Percentiles rank a stretch among this genome's conserved stretches.
These are phyloP conservation scores for Didymella segeticola DNA, from an alignment of 2,329 filamentous ascomycete species.

Conservation along the genomic window DNA sequence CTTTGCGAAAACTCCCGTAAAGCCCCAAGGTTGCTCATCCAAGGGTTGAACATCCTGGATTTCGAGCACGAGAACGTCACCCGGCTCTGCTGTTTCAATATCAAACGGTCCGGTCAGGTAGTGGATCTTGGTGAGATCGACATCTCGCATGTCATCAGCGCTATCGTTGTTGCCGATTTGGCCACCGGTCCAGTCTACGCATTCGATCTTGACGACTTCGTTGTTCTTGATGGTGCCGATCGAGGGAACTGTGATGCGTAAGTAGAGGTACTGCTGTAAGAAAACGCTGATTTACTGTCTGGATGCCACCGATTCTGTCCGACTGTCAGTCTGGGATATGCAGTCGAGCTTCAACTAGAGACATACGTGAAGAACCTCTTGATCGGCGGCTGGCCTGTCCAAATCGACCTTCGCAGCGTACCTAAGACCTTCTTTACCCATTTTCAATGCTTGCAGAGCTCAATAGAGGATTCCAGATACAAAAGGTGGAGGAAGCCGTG, in stretches of 20 bases:
- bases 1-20: constrained; percentile 81
- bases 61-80: constrained; percentile 84
- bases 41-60: constrained; percentile 94
- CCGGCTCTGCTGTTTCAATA: constrained; percentile 81
- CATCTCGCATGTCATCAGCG: constrained; percentile 85
- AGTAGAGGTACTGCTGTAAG: neutral
- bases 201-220: constrained; percentile 93
- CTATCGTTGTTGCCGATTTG: constrained; percentile 89
- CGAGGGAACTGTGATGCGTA: constrained; percentile 68
- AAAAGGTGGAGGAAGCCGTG: neutral
- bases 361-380: constrained; percentile 73
- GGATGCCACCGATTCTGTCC: constrained; percentile 91
- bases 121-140: constrained; percentile 84
- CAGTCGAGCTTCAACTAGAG: neutral
- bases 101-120: constrained; percentile 92
- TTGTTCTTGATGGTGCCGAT: constrained; percentile 76
- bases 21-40: constrained; percentile 86
- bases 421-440: constrained; percentile 66
- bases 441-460: constrained; percentile 27
- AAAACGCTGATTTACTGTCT: constrained; percentile 64
- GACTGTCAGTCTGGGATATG: neutral
- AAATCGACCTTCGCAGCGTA: constrained; percentile 76
- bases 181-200: constrained; percentile 76
- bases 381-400: constrained; percentile 73
- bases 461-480: neutral